Base-by-base conservation (phyloP, 768 basidiomycete species). In the Trametes maxima region DNA sequence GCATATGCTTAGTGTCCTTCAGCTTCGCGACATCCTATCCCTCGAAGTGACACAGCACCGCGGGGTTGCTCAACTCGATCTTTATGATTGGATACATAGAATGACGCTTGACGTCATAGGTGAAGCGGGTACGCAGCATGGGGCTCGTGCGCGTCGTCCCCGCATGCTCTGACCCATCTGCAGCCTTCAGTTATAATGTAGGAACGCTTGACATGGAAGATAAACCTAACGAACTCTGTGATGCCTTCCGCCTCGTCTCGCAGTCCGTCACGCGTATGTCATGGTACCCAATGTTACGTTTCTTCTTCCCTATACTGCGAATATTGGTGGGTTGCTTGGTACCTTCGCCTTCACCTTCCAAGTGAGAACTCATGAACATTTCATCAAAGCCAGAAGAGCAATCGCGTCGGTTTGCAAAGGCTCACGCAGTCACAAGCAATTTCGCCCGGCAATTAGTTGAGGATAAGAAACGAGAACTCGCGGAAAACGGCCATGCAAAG, bases 101-200 rank as follows among this genome's bases (percentile, higher is more conserved):
- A 67, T 71, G 60, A 77, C 79, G 0, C 68, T 80, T 16, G 78
- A 80, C 53, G 71, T 79, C 36, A 78, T 80, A 24, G 77, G 77
- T 10, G 72, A 74, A 43, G 69, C 79, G 14, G 78, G 78, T 76
- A 28, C 10, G 53, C 50, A 17, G 6, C 44, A 21, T 17, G 19
- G 5, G 12, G 3, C 4, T 37, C 3, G 5, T 2, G 2, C 19
- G 36, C 12, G 10, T 19, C 12, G 19, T 6, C 36, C 35, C 10
- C 13, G 33, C 2, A 39, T 13, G 37, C 11, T 21, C 40, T n/a
- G 19, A 10, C 16, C 11, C 40, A 33, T 8, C 24, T 12, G 2
- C 57, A 74, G 76, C 75, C 0, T 77, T 77, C 56, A 66, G 69
- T 54, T 77, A 74, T 56, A 54, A 69, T 13, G 73, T 77, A 52